Conservation (phyloP, 352 stramenopile genomes). For the Phytopythium kandeliae region DNA sequence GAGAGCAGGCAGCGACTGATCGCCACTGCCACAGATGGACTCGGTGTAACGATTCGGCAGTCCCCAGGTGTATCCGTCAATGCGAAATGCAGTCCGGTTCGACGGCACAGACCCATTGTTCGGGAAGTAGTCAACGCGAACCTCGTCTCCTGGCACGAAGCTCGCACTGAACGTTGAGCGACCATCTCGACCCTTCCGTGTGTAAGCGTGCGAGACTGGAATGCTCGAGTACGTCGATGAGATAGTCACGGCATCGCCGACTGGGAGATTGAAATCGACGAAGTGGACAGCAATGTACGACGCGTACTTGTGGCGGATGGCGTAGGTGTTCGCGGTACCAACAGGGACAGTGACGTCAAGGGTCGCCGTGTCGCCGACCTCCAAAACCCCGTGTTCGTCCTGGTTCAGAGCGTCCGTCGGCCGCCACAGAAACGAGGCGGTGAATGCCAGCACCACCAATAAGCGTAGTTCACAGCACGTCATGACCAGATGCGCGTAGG, state of each 20-base stretch:
- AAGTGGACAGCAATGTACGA: slow-evolving; percentile 60
- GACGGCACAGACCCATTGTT: neutral
- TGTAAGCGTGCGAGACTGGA: slow-evolving; percentile 26
- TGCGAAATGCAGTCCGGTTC: slow-evolving; percentile 22
- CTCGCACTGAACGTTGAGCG: slow-evolving; percentile 36
- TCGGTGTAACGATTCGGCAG: slow-evolving; percentile 25
- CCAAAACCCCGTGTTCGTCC: slow-evolving; percentile 23
- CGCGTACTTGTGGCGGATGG: slow-evolving; percentile 37
- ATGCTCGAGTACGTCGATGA: slow-evolving; percentile 20
- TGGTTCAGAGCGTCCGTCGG: neutral
- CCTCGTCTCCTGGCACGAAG: slow-evolving; percentile 31
- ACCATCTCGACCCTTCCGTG: slow-evolving; percentile 24
- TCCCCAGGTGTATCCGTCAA: slow-evolving; percentile 37
- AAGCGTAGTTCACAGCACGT: neutral
- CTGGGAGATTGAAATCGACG: slow-evolving; percentile 38
- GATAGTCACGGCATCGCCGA: slow-evolving; percentile 44
- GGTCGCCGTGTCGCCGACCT: slow-evolving; percentile 28
- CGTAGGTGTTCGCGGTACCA: slow-evolving; percentile 20
- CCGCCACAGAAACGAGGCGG: no score
- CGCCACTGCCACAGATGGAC: slow-evolving; percentile 39
- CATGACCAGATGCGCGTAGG: neutral
- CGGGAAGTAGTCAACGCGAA: slow-evolving; percentile 42
- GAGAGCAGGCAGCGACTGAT: slow-evolving; percentile 47
- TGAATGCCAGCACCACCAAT: neutral
- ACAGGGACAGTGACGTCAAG: slow-evolving; percentile 21